Evolutionary conservation across 495 filamentous ascomycete genomes (phyloP), one percentile per base, ranked within the genome.

Genomic region (Talaromyces nanjingensis): DNA sequence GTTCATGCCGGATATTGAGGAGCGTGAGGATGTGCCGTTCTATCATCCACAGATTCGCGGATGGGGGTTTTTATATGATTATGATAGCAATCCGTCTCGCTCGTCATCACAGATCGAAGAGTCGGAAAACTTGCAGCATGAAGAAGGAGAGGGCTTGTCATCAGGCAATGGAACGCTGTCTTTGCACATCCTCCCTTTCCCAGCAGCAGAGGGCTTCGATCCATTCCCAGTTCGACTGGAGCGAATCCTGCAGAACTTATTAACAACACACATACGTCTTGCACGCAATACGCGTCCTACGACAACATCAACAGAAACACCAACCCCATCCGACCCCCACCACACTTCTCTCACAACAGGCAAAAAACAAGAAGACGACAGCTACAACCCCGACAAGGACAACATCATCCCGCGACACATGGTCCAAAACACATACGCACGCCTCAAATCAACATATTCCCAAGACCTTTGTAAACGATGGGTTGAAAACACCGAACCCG

Each of bases 401-500:
- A 79, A 86, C 37, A 67, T 97, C 4, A 73, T 97, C 42, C 86
- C 90, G 3, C 89, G 90, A 66, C 84, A 86, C 64, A 71, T 79
- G 4, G 82, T 91, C 29, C 91, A 97, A 70, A 84, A 92, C 70
- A 93, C 86, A 0, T 98, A 97, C 71, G 74, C 87, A 1, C 79
- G 83, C n/a, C 82, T 98, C 7, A 96, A 97, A 73, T 72, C 79
- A 20, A 86, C 82, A 57, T 91, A 98, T 73, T 91, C 90, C 0
- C 75, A 81, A 3, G 67, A 71, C 12, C 77, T 98, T 18, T 86
- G 89, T 25, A 72, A 82, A 25, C 71, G 71, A 7, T 98, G 96
- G 94, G 86, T 84, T 12, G 93, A 98, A 75, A 79, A 80, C 54
- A 97, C 93, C 2, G 92, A 96, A 71, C 90, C 92, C 0, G 81